Conservation (phyloP, 2,329 filamentous ascomycete genomes). For the Monosporascus sp. region DNA sequence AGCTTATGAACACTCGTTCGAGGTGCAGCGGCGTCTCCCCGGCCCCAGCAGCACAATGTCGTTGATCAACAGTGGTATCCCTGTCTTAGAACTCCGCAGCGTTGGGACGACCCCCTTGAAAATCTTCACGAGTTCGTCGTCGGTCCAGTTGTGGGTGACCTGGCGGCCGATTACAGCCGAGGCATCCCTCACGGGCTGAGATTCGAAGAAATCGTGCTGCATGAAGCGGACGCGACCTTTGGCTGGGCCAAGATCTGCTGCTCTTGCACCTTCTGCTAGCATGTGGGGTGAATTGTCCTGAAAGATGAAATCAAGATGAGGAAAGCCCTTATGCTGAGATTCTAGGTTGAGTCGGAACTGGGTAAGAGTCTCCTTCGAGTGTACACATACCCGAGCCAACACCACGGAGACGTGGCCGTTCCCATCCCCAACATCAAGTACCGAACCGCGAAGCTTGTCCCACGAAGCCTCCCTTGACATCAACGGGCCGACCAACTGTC, state of each 20-base stretch:
- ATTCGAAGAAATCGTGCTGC: conserved; percentile 20
- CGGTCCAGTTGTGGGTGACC: conserved; percentile 11
- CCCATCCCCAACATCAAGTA: too few relatives aligned
- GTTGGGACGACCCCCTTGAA: conserved; percentile 4
- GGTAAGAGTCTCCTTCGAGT: too few relatives aligned
- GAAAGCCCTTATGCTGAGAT: too few relatives aligned
- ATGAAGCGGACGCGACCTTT: conserved; percentile 11
- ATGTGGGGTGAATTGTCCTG: conserved; percentile 16
- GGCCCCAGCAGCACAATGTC: conserved; percentile 1
- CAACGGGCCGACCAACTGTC: too few relatives aligned
- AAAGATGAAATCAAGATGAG: conserved; percentile 13
- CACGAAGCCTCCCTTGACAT: too few relatives aligned
- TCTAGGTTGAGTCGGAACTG: too few relatives aligned
- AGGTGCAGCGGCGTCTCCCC: neutral
- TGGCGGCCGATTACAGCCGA: conserved; percentile 20
- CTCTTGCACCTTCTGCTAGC: conserved; percentile 11
- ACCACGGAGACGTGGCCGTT: too few relatives aligned
- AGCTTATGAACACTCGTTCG: too few relatives aligned
- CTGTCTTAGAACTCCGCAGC: conserved; percentile 1
- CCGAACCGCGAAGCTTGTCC: too few relatives aligned
- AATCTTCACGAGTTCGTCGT: conserved; percentile 5
- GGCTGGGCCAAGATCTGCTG: conserved; percentile 5
- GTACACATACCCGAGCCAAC: too few relatives aligned
- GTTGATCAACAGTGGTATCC: conserved; percentile 6
- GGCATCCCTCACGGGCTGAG: conserved; percentile 14